phyloP scores from a whole-genome alignment of 108 stramenopile genomes.

The Pseudonitzschia pungens region DNA sequence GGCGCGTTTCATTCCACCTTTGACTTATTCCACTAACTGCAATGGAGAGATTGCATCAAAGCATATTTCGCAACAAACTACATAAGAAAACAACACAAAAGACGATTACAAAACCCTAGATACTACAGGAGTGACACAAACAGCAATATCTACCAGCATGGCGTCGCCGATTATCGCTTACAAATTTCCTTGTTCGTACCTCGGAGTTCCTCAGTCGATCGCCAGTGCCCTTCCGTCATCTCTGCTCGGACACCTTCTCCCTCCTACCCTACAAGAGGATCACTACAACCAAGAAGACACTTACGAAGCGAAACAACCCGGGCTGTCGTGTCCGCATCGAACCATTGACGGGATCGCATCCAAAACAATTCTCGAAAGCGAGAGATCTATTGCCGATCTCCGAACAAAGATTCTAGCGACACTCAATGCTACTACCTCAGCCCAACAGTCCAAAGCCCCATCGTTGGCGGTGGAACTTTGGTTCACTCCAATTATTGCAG shows the following conservation, averaged over 20 bases:
- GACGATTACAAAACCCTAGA: too few species aligned
- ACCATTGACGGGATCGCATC: conserved; percentile 7
- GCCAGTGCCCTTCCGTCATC: background rate
- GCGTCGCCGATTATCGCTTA: background rate
- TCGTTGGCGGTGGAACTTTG: conserved; percentile 13
- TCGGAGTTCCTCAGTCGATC: conserved; percentile 1
- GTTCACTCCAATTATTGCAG: conserved; percentile 3
- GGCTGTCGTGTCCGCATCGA: background rate
- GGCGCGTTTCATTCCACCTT: too few species aligned
- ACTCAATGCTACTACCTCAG: background rate
- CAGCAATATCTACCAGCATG: background rate
- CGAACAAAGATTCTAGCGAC: background rate
- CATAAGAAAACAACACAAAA: too few species aligned
- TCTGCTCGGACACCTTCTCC: background rate
- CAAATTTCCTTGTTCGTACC: conserved; percentile 13
- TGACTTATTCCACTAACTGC: too few species aligned
- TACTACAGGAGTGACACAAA: too few species aligned
- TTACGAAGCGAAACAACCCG: background rate
- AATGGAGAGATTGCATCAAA: too few species aligned
- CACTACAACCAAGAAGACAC: background rate
- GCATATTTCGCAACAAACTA: too few species aligned
- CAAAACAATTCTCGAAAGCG: conserved; percentile 6
- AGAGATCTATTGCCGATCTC: background rate
- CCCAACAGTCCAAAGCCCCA: background rate
- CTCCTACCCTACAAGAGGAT: background rate